These are phyloP conservation scores for Diaporthe sp. DNA, from an alignment of 2,329 filamentous ascomycete species.

Conservation along the genomic window DNA sequence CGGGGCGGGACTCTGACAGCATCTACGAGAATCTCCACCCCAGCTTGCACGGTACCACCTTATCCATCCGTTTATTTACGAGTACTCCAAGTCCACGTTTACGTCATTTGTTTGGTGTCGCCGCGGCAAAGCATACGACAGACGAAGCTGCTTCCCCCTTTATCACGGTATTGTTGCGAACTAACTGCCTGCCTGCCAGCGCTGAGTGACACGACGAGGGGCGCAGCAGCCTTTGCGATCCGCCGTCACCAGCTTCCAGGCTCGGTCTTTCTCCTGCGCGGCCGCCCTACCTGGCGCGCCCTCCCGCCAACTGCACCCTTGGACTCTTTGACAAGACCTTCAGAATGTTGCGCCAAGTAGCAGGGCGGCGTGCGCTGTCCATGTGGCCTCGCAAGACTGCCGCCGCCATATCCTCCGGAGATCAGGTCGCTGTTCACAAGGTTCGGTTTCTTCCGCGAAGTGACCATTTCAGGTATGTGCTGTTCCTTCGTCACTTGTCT, in stretches of 20 bases:
- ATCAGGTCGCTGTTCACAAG: slow-evolving; percentile 30
- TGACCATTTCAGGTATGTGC: slow-evolving; percentile 20
- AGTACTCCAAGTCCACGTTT: neutral
- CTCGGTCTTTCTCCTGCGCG: neutral
- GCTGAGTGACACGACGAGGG: neutral
- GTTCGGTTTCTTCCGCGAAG: slow-evolving; percentile 26
- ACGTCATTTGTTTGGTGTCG: slow-evolving; percentile 9
- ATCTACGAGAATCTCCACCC: slow-evolving; percentile 24
- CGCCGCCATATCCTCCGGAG: slow-evolving; percentile 25
- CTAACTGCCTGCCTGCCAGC: neutral
- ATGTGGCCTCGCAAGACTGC: slow-evolving; percentile 32
- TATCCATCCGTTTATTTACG: neutral
- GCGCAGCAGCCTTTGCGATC: slow-evolving; percentile 12
- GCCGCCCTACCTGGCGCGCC: slow-evolving; percentile 25
- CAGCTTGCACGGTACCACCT: neutral
- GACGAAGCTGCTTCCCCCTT: neutral
- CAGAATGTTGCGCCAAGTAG: slow-evolving; percentile 38
- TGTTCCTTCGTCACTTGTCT: neutral
- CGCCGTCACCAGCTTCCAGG: slow-evolving; percentile 6
- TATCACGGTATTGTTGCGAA: neutral
- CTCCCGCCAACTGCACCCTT: neutral
- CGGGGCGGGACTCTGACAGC: slow-evolving; percentile 7
- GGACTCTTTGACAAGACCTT: too few relatives aligned
- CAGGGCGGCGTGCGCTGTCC: slow-evolving; percentile 35
- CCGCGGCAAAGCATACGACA: neutral